Percentiles rank a stretch among this genome's conserved stretches.
Conservation (phyloP, 805 yeast genomes). For the Wickerhamomyces bovis region DNA sequence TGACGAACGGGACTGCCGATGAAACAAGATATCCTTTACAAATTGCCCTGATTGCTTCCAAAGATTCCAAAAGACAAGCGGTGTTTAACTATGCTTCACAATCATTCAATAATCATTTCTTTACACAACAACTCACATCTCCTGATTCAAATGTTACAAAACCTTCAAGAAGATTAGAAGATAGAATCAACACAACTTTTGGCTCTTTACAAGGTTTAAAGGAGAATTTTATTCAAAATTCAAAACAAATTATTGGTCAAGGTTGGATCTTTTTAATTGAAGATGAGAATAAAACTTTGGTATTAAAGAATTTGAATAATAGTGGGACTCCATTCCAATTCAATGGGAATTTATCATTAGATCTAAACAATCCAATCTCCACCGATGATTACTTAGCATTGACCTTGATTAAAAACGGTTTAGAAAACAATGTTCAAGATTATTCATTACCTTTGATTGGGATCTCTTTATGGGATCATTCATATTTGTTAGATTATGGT, state of each 20-base stretch:
- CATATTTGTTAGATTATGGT: constrained; percentile 84
- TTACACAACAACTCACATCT: constrained; percentile 53
- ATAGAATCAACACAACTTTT: constrained; percentile 31
- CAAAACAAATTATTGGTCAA: constrained; percentile 39
- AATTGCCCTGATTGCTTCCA: constrained; percentile 59
- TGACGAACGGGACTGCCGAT: constrained; percentile 72
- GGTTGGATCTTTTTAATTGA: constrained; percentile 79
- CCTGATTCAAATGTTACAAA: constrained; percentile 19
- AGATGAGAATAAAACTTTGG: constrained; percentile 50
- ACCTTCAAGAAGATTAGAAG: constrained; percentile 32
- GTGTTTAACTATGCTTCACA: constrained; percentile 87
- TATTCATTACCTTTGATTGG: constrained; percentile 70
- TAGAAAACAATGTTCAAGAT: constrained; percentile 40
- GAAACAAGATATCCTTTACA: constrained; percentile 75
- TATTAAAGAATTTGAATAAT: constrained; percentile 52
- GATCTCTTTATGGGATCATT: constrained; percentile 82
- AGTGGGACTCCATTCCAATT: constrained; percentile 70
- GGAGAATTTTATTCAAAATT: constrained; percentile 8
- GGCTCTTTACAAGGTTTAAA: constrained; percentile 25
- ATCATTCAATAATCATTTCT: constrained; percentile 87
- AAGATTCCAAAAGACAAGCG: constrained; percentile 57
- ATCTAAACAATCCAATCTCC: constrained; percentile 67
- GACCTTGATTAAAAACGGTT: constrained; percentile 34
- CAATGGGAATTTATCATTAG: constrained; percentile 64
- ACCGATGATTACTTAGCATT: constrained; percentile 46